Evolutionary conservation across 305 asterid genomes (phyloP).

Genomic region (Fraxinus platypoda): DNA sequence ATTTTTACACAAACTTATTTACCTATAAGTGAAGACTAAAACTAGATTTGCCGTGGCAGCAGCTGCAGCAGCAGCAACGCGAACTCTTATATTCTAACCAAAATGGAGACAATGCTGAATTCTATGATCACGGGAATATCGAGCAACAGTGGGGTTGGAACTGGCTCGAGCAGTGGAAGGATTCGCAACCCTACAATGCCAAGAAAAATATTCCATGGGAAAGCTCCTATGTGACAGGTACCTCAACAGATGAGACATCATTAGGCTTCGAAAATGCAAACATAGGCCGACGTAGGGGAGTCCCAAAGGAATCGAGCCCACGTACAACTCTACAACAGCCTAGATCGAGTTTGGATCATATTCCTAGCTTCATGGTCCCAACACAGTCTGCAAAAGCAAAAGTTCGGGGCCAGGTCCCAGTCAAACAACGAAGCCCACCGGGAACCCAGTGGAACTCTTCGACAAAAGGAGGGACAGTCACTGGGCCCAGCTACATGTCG

Average conservation of each 20-base stretch:
- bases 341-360: slow-evolving; percentile 22
- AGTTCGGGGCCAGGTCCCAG: slow-evolving; percentile 48
- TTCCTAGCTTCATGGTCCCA: slow-evolving; percentile 88
- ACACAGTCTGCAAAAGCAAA: slow-evolving; percentile 85
- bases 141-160: slow-evolving; percentile 77
- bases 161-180: slow-evolving; percentile 96
- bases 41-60: background rate
- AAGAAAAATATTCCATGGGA: slow-evolving; percentile 44
- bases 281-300: slow-evolving; percentile 32
- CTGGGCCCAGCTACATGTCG: slow-evolving; percentile 45
- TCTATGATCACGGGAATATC: slow-evolving; percentile 35
- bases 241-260: slow-evolving; percentile 47
- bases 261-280: slow-evolving; percentile 41
- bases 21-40: background rate
- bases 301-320: slow-evolving; percentile 46
- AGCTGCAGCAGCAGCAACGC: slow-evolving; percentile 44
- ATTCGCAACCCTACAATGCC: slow-evolving; percentile 58
- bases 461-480: slow-evolving; percentile 39
- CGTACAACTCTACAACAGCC: slow-evolving; percentile 32
- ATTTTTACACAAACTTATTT: background rate
- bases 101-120: slow-evolving; percentile 24
- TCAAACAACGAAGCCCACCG: slow-evolving; percentile 44
- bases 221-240: slow-evolving; percentile 29
- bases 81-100: slow-evolving; percentile 25
- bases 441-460: slow-evolving; percentile 58